Conservation (phyloP, 495 filamentous ascomycete genomes). For the Annulohypoxylon nitens region DNA sequence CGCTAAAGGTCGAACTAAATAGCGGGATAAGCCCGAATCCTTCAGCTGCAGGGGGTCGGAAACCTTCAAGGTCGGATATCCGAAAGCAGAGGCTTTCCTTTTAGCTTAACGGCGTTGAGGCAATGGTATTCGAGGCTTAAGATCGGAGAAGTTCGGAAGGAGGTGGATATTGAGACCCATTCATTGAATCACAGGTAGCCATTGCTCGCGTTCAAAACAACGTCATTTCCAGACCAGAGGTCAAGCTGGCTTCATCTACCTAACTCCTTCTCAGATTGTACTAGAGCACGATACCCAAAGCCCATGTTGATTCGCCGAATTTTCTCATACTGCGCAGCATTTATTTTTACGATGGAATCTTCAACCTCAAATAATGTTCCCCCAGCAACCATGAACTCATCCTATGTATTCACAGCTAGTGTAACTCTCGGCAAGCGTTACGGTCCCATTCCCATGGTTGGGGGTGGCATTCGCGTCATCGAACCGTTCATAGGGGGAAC, state of each 20-base stretch:
- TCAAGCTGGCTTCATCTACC: background rate
- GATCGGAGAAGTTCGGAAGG: background rate
- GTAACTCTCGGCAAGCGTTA: slow-evolving; percentile 11
- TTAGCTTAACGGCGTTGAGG: background rate
- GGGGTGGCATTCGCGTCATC: slow-evolving; percentile 5
- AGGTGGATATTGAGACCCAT: background rate
- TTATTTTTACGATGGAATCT: background rate
- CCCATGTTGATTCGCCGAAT: background rate
- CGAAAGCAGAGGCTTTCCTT: background rate
- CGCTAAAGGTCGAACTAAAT: too few species aligned
- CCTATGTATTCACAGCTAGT: slow-evolving; percentile 4
- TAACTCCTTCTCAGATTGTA: background rate
- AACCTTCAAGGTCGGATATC: slow-evolving; percentile 6
- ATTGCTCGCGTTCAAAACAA: background rate
- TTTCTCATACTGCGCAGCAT: background rate
- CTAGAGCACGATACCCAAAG: background rate
- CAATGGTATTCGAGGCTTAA: background rate
- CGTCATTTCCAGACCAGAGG: background rate
- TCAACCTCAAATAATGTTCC: background rate
- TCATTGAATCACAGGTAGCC: background rate
- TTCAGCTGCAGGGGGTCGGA: slow-evolving; percentile 5
- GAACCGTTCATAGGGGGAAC: slow-evolving; percentile 5
- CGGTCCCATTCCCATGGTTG: slow-evolving; percentile 5
- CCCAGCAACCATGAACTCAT: slow-evolving; percentile 3
- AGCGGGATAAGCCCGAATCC: background rate